Percentiles rank a stretch among this genome's conserved stretches.
Conservation (phyloP, 192 early-diverging fungal species). For the Thoreauomyces humboldtii region DNA sequence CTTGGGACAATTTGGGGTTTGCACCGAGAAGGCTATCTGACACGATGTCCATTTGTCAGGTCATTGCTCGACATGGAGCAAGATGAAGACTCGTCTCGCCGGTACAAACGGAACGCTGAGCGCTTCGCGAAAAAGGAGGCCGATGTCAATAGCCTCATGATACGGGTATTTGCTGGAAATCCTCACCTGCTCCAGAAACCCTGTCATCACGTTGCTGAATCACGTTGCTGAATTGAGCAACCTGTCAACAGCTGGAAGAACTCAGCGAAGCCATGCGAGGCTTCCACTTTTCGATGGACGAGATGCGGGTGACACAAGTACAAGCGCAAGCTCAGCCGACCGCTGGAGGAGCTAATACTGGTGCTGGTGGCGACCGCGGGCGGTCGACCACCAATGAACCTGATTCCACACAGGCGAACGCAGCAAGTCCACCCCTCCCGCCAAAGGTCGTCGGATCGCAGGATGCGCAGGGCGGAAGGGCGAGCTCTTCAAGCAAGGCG, state of each 20-base stretch:
- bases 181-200: not conserved
- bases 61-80: slow-evolving; percentile 15
- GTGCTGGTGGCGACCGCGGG: no score
- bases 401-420: no score
- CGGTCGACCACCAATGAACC: no score
- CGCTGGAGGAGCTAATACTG: no score
- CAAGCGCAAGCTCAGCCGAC: no score
- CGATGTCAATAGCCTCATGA: slow-evolving; percentile 28
- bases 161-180: slow-evolving; percentile 6
- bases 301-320: slow-evolving; percentile 8
- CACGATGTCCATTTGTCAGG: not conserved
- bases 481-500: no score
- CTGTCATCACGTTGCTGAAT: not conserved
- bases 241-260: slow-evolving; percentile 17
- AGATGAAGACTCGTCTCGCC: slow-evolving; percentile 20
- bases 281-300: slow-evolving; percentile 24
- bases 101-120: slow-evolving; percentile 24
- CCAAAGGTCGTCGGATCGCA: no score
- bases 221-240: not conserved
- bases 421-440: no score
- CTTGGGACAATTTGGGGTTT: not conserved
- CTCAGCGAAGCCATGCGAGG: slow-evolving; percentile 29
- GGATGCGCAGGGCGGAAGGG: no score
- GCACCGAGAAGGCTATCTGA: no score
- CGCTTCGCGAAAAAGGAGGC: slow-evolving; percentile 24